Base-by-base conservation (phyloP, 2,329 filamentous ascomycete species). In the Sarocladium kiliense region DNA sequence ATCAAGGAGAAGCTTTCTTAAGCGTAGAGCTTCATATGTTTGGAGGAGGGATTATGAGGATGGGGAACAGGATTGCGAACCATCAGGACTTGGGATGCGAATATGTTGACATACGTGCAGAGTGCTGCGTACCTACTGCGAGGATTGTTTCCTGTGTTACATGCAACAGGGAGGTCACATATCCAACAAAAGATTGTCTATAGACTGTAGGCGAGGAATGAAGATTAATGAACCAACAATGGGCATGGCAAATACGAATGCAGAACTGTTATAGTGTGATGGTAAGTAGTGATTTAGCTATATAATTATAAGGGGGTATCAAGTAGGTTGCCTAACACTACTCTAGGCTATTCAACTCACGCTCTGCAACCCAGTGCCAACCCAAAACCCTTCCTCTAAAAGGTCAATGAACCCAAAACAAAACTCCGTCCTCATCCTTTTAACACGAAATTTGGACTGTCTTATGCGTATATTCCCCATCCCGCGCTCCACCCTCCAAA, bases 1-100 rank as follows among this genome's bases (percentile, higher is more conserved):
- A 82, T 99, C 69, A 87, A 87, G 82, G 75, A 85, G 77, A 97
- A 97, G 89, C 81, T 97, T 66, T 30, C 36, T 11, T 55, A 55
- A 60, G 57, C 56, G 53, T 45, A 34, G 27, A 30, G 18, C 26
- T 37, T 53, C 23, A 27, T 23, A 25, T 30, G 30, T 23, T 36
- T 39, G 3, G 39, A 39, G 47, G 32, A 56, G 21, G 42, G 47
- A 26, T 16, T n/a, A 26, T 36, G 26, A 39, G 50, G 16, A 19
- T 27, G 19, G 50, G 36, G 21, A 32, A 34, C 42, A 51, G n/a
- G 37, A 39, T n/a, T 10, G 36, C n/a, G 36, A 39, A 39, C 23
- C 16, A 23, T 25, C 18, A 7, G 23, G 3, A 7, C 41, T 7
- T 19, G 9, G n/a, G n/a, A 5, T 45, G 41, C 41, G 10, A 19